Evolutionary conservation across 2,329 filamentous ascomycete species (phyloP).

Genomic region (Nothophoma quercina): DNA sequence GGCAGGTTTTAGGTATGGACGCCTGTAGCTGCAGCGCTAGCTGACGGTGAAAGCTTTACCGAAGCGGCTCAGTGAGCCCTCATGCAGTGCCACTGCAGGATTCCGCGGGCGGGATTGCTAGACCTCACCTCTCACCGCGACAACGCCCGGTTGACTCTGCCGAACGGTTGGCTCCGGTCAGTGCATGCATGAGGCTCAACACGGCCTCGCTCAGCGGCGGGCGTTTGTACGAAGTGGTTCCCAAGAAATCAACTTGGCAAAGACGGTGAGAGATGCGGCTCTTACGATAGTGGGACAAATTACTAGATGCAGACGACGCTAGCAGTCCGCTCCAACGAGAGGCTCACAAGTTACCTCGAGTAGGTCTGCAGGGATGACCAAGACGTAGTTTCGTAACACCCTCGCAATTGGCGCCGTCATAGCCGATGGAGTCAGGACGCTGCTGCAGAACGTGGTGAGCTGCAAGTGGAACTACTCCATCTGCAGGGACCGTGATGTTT

Average conservation of each 20-base stretch:
- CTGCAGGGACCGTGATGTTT: constrained; percentile 14
- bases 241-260: constrained; percentile 18
- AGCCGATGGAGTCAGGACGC: constrained; percentile 13
- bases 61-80: constrained; percentile 19
- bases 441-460: constrained; percentile 8
- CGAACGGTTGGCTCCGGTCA: constrained; percentile 14
- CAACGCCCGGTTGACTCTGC: constrained; percentile 2
- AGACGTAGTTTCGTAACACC: neutral
- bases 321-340: constrained; percentile 15
- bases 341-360: constrained; percentile 1
- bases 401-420: constrained; percentile 11
- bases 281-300: constrained; percentile 13
- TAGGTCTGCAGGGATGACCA: constrained; percentile 2
- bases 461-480: constrained; percentile 12
- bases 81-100: neutral
- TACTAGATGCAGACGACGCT: constrained; percentile 10
- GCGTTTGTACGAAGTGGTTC: too few species aligned
- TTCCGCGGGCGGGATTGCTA: constrained; percentile 6
- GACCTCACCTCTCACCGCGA: neutral
- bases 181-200: constrained; percentile 11
- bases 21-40: constrained; percentile 6
- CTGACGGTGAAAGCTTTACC: constrained; percentile 12
- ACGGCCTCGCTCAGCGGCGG: neutral
- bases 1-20: neutral
- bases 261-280: constrained; percentile 19